Evolutionary conservation across 495 filamentous ascomycete species (phyloP).

Genomic region (Aspergillus incahuasiensis): DNA sequence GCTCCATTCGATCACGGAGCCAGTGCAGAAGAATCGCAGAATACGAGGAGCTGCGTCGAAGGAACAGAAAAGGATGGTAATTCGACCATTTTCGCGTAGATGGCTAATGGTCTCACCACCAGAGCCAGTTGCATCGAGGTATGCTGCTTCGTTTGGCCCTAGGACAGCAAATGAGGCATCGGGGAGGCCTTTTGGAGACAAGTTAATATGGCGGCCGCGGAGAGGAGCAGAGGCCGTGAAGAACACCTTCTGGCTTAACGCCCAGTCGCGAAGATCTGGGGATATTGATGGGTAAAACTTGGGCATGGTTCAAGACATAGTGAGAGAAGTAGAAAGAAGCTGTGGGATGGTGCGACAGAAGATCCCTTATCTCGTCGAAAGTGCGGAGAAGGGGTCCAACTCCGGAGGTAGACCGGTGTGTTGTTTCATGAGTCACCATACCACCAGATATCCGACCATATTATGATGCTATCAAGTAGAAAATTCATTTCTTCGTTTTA

Average conservation of each 20-base stretch:
- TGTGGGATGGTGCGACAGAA: background rate
- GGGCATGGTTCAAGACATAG: constrained; percentile 47
- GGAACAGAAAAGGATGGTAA: constrained; percentile 67
- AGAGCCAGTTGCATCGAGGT: constrained; percentile 66
- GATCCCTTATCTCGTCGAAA: background rate
- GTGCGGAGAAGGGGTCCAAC: background rate
- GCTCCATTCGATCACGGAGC: constrained; percentile 58
- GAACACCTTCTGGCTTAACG: constrained; percentile 58
- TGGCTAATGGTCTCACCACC: constrained; percentile 70
- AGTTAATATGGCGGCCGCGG: constrained; percentile 54
- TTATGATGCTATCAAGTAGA: background rate
- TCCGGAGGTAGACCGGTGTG: background rate
- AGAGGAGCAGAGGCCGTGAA: constrained; percentile 65
- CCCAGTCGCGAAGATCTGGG: constrained; percentile 51
- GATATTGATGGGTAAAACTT: constrained; percentile 59
- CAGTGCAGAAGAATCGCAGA: constrained; percentile 64
- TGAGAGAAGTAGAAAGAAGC: background rate
- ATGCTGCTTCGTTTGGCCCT: constrained; percentile 55
- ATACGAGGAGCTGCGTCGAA: constrained; percentile 64
- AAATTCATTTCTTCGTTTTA: background rate
- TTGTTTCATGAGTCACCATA: background rate
- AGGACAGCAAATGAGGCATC: constrained; percentile 55
- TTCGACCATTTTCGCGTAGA: constrained; percentile 68
- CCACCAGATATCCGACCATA: background rate
- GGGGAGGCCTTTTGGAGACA: constrained; percentile 65